Percentiles rank a stretch among this genome's conserved stretches.
Evolutionary conservation across 163 green algal species (phyloP).

Genomic region (Volvox carteri): DNA sequence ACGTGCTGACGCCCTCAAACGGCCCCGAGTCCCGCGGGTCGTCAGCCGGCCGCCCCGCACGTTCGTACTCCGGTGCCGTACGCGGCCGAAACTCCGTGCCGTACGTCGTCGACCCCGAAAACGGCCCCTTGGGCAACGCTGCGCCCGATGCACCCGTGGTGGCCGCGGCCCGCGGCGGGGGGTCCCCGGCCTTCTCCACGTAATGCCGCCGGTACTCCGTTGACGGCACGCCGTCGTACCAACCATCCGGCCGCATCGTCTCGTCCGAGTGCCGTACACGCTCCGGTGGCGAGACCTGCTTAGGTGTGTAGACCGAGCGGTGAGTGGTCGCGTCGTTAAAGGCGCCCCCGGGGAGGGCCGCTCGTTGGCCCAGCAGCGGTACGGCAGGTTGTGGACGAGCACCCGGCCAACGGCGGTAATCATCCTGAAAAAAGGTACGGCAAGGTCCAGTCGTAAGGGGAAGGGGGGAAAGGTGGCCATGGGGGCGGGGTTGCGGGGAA

Average conservation of each 20-base stretch:
- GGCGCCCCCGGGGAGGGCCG: constrained; percentile 33
- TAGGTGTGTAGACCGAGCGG: constrained; percentile 47
- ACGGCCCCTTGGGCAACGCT: constrained; percentile 28
- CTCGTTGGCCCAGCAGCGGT: not conserved
- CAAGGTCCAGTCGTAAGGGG: no score
- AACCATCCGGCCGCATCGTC: constrained; percentile 32
- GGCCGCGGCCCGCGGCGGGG: constrained; percentile 11
- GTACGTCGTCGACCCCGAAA: constrained; percentile 35
- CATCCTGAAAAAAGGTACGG: no score
- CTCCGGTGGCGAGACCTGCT: constrained; percentile 9
- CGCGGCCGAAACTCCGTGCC: constrained; percentile 40
- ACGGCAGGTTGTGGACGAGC: not conserved
- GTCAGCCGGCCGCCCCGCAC: constrained; percentile 1
- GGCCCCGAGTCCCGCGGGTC: constrained; percentile 5
- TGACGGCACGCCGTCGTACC: constrained; percentile 38
- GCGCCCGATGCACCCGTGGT: constrained; percentile 1
- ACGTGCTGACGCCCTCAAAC: constrained; percentile 40
- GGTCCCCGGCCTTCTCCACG: constrained; percentile 25
- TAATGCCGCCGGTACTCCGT: constrained; percentile 44
- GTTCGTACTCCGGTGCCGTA: constrained; percentile 26
- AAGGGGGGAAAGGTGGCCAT: no score
- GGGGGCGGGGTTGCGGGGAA: no score
- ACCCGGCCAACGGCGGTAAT: constrained; percentile 41
- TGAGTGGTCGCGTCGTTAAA: constrained; percentile 48
- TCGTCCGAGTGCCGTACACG: constrained; percentile 7